phyloP scores from a whole-genome alignment of 805 yeast species.

The Vanderwaltozyma tropicalis region DNA sequence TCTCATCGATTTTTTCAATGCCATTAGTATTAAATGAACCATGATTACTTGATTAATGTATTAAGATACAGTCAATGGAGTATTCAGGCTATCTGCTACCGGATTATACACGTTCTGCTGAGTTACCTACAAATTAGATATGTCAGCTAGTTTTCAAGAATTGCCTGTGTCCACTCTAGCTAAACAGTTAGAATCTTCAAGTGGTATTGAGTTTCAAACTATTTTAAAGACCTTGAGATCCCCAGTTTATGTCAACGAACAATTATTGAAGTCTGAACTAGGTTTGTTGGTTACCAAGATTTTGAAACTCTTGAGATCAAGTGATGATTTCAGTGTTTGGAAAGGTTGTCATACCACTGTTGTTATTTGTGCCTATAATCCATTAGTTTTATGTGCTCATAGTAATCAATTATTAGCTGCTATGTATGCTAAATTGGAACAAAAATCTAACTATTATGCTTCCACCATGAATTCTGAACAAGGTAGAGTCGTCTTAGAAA shows the following conservation, averaged over 20 bases:
- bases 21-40: too few relatives aligned
- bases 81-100: too few relatives aligned
- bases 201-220: constrained; percentile 23
- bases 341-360: constrained; percentile 45
- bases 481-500: constrained; percentile 17
- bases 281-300: constrained; percentile 28
- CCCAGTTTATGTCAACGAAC: constrained; percentile 22
- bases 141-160: background rate
- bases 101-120: too few relatives aligned
- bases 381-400: constrained; percentile 27
- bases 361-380: constrained; percentile 33
- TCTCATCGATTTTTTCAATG: too few relatives aligned
- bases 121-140: too few relatives aligned
- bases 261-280: constrained; percentile 25
- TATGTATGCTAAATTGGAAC: constrained; percentile 22
- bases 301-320: constrained; percentile 36
- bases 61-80: too few relatives aligned
- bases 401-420: constrained; percentile 22
- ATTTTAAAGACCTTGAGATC: constrained; percentile 20
- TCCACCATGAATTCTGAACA: constrained; percentile 13
- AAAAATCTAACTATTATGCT: constrained; percentile 14
- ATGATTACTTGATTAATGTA: too few relatives aligned
- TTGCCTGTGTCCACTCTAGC: constrained; percentile 20
- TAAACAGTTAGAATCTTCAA: constrained; percentile 18
- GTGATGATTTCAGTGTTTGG: constrained; percentile 42